Base-by-base conservation (phyloP, 2,329 filamentous ascomycete genomes). In the Davidsoniella neocaledoniae region DNA sequence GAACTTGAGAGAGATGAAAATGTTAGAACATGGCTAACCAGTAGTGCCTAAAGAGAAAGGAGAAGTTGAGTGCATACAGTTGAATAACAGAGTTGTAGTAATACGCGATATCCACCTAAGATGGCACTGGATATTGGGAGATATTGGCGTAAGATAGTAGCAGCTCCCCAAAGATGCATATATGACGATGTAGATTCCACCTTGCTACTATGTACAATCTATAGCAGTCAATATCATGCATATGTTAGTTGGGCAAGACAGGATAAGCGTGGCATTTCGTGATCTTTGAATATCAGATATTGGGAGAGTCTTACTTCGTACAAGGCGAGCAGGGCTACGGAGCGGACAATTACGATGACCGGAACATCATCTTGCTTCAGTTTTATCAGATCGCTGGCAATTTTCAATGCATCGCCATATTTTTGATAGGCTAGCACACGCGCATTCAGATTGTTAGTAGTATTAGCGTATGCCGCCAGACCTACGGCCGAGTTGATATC, bases 401-500 rank as follows among this genome's bases (percentile, higher is more conserved):
- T 12, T 33, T 12, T 8, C 10, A 33, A 33, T 3, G 26, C 26
- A 33, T 33, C 26, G 26, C 26, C 7, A 12, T 33, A 33, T 10
- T 33, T 33, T 12, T 33, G 41, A 10, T 25, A 19, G 12, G 41
- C 41, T 19, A 25, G 21, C n/a, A 42, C 4, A 21, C 26, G 41
- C 58, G 77, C 59, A 26, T 65, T 62, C 16, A 61, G 60, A 43
- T 74, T 67, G 17, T 66, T 66, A 25, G 63, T 66, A 16, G 76
- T 60, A 50, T 78, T 77, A 3, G 73, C 71, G 52, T 80, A 58
- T 53, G 72, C 73, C 0, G 76, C 75, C 44, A 77, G 65, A 2
- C 76, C 76, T 16, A 79, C 68, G 12, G 77, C 74, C 7, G 70
- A 61, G 63, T 79, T 73, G 43, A 73, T 67, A 33, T 71, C 67